A percentile compares a stretch with the other conserved stretches of the same genome.
Conservation (phyloP, 2,329 filamentous ascomycete species). For the Calonectria pseudoturangicola region DNA sequence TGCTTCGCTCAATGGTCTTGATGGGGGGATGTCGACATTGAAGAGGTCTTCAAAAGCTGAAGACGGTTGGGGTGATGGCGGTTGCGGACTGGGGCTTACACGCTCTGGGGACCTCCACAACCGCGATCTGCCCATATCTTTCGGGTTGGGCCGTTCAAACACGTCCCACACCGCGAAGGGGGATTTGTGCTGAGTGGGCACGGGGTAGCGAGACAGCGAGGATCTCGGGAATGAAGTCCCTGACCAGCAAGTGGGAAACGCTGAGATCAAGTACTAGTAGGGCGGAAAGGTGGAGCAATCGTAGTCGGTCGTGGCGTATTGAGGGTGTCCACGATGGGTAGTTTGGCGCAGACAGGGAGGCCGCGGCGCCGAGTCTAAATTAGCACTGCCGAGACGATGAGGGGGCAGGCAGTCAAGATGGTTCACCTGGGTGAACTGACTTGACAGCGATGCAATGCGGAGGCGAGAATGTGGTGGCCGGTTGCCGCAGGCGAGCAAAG, state of each 20-base stretch:
- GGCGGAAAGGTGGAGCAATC: conserved; percentile 43
- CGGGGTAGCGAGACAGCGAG: conserved; percentile 24
- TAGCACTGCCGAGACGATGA: conserved; percentile 47
- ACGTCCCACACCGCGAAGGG: conserved; percentile 47
- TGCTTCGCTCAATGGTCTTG: conserved; percentile 70
- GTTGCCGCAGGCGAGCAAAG: conserved; percentile 37
- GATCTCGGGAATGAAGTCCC: conserved; percentile 37
- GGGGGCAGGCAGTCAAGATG: conserved; percentile 41
- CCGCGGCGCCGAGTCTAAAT: conserved; percentile 53
- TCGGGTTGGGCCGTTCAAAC: conserved; percentile 44
- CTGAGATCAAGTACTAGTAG: conserved; percentile 50
- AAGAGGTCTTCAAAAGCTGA: conserved; percentile 68
- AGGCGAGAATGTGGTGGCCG: conserved; percentile 31
- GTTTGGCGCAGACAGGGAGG: conserved; percentile 46
- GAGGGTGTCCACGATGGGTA: conserved; percentile 46
- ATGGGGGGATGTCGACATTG: conserved; percentile 64
- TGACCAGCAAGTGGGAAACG: conserved; percentile 43
- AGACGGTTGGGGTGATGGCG: conserved; percentile 65
- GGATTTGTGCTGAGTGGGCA: conserved; percentile 40
- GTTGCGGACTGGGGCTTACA: conserved; percentile 64
- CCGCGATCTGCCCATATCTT: conserved; percentile 68
- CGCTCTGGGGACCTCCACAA: conserved; percentile 67
- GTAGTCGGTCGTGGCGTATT: conserved; percentile 45
- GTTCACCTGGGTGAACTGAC: conserved; percentile 33
- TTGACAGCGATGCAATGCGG: conserved; percentile 26